A percentile compares a stretch with the other conserved stretches of the same genome.
Evolutionary conservation across 2,329 filamentous ascomycete genomes (phyloP).

Genomic region (Dactylellina haptotyla): DNA sequence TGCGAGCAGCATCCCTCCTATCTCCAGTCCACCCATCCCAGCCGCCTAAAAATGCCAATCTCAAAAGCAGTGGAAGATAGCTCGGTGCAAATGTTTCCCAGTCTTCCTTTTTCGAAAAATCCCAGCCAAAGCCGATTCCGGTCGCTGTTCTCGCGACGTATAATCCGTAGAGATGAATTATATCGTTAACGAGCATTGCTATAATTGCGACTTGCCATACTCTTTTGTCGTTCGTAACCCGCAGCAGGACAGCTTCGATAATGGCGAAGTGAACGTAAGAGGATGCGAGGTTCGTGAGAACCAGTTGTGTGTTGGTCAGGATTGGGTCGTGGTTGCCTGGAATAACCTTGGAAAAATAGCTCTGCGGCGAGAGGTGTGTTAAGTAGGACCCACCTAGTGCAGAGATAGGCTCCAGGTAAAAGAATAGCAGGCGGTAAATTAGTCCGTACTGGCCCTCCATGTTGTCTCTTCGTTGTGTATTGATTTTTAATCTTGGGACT

Average conservation of each 20-base stretch:
- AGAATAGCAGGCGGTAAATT: conserved; percentile 39
- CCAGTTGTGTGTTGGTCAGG: conserved; percentile 29
- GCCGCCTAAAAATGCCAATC: conserved; percentile 36
- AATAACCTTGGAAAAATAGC: conserved; percentile 28
- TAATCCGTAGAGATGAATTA: conserved; percentile 28
- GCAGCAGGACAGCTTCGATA: conserved; percentile 32
- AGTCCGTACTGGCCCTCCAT: conserved; percentile 34
- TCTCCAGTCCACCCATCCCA: conserved; percentile 36
- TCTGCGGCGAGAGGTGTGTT: conserved; percentile 32
- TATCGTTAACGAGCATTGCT: conserved; percentile 35
- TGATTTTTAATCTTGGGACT: neutral
- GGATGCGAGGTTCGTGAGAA: conserved; percentile 38
- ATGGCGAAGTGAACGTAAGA: conserved; percentile 43
- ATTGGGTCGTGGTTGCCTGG: conserved; percentile 29
- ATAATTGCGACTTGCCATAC: conserved; percentile 25
- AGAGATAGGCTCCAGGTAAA: conserved; percentile 34
- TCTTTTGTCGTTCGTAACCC: conserved; percentile 30
- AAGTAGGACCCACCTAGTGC: conserved; percentile 40
- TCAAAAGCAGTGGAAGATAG: conserved; percentile 26
- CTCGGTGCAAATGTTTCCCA: conserved; percentile 37
- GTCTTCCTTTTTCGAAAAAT: conserved; percentile 26
- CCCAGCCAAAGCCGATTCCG: conserved; percentile 26
- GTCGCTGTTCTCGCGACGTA: conserved; percentile 11
- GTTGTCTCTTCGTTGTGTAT: neutral
- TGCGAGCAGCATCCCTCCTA: neutral